Base-by-base conservation (phyloP, 495 filamentous ascomycete genomes). In the Beverwykella pulmonaria region DNA sequence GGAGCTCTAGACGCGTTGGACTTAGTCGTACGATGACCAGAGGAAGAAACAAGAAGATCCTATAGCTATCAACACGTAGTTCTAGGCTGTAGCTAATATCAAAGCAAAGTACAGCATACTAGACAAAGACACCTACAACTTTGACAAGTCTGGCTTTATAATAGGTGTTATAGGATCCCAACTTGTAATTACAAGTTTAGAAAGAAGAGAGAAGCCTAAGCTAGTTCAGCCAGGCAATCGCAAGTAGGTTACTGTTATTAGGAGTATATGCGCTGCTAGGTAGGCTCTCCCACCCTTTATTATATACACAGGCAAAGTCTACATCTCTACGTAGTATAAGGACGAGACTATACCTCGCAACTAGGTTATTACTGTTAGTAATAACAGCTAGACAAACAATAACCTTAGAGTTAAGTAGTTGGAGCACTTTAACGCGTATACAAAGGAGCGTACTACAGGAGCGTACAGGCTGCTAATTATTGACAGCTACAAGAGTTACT, bases 241-340 rank as follows among this genome's bases (percentile, higher is more conserved):
- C 2, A 70, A 81, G 73, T 83, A 63, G 74, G 65, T 76, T 41
- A 79, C 73, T 50, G 61, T 73, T 22, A 79, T 82, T 65, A 12
- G 78, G 30, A 61, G 39, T 60, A 74, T 79, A 30, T 20, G 47
- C 29, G 49, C 59, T 26, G n/a, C 7, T 25, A 26, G 52, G 50
- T 58, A 23, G 29, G 65, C 65, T 12, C 63, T 68, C 41, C 49
- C 50, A 61, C 64, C 44, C 50, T 68, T 68, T 47, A 63, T 63
- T 29, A 63, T 63, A 63, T 73, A 72, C 75, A 69, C 71, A 67
- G 71, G 63, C 12, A 73, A 75, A 32, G 36, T 66, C 36, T 60
- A 78, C 65, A 39, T 68, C 41, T 57, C 65, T 41, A 47, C 59
- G 0, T 79, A 59, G 73, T 77, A 77, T 69, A 41, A 66, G 39